Conservation (phyloP, 441 rosid species). For the Caryocar brasiliense region DNA sequence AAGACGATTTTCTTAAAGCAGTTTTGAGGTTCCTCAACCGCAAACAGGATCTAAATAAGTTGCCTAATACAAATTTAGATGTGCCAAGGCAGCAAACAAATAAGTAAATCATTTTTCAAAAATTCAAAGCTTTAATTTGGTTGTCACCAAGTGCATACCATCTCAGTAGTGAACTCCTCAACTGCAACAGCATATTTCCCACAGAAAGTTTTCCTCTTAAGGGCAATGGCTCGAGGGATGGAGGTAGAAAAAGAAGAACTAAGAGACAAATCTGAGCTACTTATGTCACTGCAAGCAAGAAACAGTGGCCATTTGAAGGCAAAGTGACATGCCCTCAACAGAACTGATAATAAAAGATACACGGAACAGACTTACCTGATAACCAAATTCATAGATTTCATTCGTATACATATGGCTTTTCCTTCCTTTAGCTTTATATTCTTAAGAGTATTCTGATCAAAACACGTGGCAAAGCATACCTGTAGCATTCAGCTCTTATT, state of each 20-base stretch:
- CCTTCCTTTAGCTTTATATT: conserved; percentile 63
- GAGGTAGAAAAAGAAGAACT: conserved; percentile 28
- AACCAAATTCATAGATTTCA: conserved; percentile 38
- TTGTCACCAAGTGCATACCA: conserved; percentile 27
- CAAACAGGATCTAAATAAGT: too few relatives aligned
- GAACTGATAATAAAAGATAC: not conserved
- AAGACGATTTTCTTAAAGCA: too few relatives aligned
- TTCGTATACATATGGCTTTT: conserved; percentile 39
- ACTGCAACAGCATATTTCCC: conserved; percentile 62
- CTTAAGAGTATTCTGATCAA: conserved; percentile 47
- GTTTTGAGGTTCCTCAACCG: too few relatives aligned
- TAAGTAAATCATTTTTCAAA: not conserved
- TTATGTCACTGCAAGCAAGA: conserved; percentile 37
- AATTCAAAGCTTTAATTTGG: not conserved
- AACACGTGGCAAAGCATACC: conserved; percentile 90
- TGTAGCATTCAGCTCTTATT: conserved; percentile 20
- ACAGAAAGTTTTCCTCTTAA: conserved; percentile 42
- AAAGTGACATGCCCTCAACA: not conserved
- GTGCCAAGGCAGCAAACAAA: not conserved
- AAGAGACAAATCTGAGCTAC: conserved; percentile 25
- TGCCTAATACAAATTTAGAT: not conserved
- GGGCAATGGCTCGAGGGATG: conserved; percentile 27
- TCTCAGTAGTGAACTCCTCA: conserved; percentile 55
- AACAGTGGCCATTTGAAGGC: not conserved
- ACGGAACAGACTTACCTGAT: conserved; percentile 25